These are phyloP conservation scores for Acrodontium crateriforme DNA, from an alignment of 2,329 filamentous ascomycete species.

Conservation along the genomic window DNA sequence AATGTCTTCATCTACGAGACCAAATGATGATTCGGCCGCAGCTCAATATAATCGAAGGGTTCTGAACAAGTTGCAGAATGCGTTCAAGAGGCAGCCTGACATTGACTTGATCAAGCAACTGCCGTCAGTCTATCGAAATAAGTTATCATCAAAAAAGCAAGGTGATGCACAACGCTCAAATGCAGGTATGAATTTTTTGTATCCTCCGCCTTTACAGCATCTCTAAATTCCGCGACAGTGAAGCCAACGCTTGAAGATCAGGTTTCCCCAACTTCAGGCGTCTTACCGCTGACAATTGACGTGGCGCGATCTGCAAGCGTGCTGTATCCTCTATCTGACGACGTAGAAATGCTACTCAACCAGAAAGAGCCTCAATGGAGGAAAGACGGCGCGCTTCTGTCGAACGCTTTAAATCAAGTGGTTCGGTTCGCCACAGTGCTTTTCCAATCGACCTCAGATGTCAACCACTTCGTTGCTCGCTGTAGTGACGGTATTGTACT, in stretches of 20 bases:
- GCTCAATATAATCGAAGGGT: slow-evolving; percentile 1
- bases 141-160: not conserved
- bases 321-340: not conserved
- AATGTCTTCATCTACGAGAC: too few species aligned
- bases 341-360: not conserved
- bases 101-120: slow-evolving; percentile 1
- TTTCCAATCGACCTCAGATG: not conserved
- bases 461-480: not conserved
- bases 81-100: slow-evolving; percentile 1
- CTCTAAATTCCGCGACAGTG: not conserved
- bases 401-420: slow-evolving; percentile 1
- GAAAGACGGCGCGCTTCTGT: not conserved
- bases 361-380: not conserved
- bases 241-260: not conserved
- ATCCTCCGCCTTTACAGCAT: not conserved
- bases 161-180: not conserved
- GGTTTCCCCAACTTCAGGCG: not conserved
- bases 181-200: not conserved
- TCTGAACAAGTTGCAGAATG: slow-evolving; percentile 1
- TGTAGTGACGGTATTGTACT: not conserved
- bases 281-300: not conserved
- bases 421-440: too few species aligned
- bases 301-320: not conserved
- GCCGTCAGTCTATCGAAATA: not conserved
- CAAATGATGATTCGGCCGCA: slow-evolving; percentile 1